Base-by-base conservation (phyloP, 768 basidiomycete species). In the Mycena crocata region DNA sequence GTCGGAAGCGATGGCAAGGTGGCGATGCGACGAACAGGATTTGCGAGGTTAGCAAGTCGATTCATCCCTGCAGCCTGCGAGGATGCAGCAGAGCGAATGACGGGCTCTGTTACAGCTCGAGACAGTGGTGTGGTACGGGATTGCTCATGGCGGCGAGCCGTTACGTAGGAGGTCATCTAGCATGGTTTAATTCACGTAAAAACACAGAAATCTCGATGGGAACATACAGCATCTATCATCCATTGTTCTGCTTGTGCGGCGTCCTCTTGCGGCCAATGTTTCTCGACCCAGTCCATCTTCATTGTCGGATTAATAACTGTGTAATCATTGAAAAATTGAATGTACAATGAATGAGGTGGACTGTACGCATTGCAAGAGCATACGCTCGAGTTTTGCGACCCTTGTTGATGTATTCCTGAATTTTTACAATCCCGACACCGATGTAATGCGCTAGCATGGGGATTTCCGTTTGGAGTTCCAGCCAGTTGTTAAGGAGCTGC, bases 301-400 rank as follows among this genome's bases (percentile, higher is more conserved):
- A n/a, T n/a, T n/a, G n/a, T n/a, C n/a, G n/a, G n/a, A n/a, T n/a
- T n/a, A n/a, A n/a, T n/a, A n/a, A n/a, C n/a, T n/a, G n/a, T n/a
- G n/a, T n/a, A n/a, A n/a, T n/a, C n/a, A n/a, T 63, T 17, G 17
- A 17, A 17, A 9, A 37, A 37, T 58, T 75, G 71, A 35, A 66
- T 65, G 24, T 14, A 55, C 4, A 34, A 2, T 39, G n/a, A n/a
- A n/a, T n/a, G n/a, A n/a, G n/a, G n/a, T n/a, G n/a, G 52, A 31
- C 63, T 64, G 48, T 67, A 79, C 77, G 67, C 76, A 79, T 78
- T 1, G 78, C 78, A n/a, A 77, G 69, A 12, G 71, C 75, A 71
- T 79, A 80, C 5, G 75, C 71, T 2, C 64, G 68, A 10, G 69
- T 77, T n/a, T 64, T 68, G 5, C 75, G 69, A 23, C 74, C 59